Base-by-base conservation (phyloP, 1,284 basidiomycete genomes). In the Sparassis latifolia region DNA sequence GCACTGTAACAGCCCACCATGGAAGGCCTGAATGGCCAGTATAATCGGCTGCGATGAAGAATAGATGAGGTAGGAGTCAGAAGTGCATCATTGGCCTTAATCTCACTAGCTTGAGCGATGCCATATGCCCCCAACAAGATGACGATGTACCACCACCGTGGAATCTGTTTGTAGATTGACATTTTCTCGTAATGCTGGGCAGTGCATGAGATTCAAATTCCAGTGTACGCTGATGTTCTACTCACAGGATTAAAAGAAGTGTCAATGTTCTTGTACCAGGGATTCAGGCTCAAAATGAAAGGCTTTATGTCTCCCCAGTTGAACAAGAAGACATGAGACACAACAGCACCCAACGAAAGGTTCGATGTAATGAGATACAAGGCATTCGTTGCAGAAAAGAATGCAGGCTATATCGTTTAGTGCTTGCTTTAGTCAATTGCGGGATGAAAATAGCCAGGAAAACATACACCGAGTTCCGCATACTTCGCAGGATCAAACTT, bases 61-160 rank as follows among this genome's bases (percentile, higher is more conserved):
- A 28, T 12, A 28, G 29, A 28, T 33, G 52, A 30, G 51, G 44
- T 20, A 12, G 20, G 20, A 20, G 20, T 20, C 35, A 37, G 35
- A 37, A 37, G 35, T 37, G 35, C 35, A 12, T 7, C 35, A 37
- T 37, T 12, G 35, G 12, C 12, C 6, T 37, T 6, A 3, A 55
- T 20, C 47, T 42, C 6, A 48, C 47, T 66, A 32, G 61, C 64
- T 56, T 66, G 70, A 0, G 75, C 76, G 66, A 77, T 77, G 4
- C 71, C 69, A 55, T 78, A 72, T 39, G 74, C 74, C 28, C 47
- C 66, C 7, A 69, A 48, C 38, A 82, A 71, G 4, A 77, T 66
- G 12, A 66, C 55, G 29, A 73, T 60, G 64, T 81, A 85, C 80
- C 82, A 83, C 75, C 76, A 82, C 66, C 75, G 75, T 2, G 79